A percentile compares a stretch with the other conserved stretches of the same genome.
phyloP scores from a whole-genome alignment of 208 protist species.

The Crithidia fasciculata region DNA sequence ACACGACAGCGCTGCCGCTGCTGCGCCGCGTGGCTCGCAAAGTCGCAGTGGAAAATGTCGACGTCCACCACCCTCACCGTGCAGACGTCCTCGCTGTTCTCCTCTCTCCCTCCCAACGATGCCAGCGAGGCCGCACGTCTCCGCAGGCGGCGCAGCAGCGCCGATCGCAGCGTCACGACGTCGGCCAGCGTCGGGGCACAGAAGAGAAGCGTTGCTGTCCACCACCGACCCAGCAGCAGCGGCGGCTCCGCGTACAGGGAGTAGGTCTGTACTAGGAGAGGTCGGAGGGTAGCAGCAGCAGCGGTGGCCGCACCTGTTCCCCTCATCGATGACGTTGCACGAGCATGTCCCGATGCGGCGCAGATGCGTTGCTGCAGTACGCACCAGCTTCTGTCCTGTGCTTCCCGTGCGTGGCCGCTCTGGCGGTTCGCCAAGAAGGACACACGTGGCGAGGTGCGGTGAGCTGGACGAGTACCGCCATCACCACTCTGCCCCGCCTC shows the following conservation, averaged over 20 bases:
- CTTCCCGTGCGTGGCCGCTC: constrained; percentile 12
- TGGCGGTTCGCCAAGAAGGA: constrained; percentile 10
- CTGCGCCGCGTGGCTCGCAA: constrained; percentile 7
- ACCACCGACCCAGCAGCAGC: constrained; percentile 50
- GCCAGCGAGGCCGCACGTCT: neutral
- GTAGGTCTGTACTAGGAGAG: constrained; percentile 28
- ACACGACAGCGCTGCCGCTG: constrained; percentile 25
- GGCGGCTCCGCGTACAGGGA: constrained; percentile 49
- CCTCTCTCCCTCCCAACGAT: too few relatives aligned
- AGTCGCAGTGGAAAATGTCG: constrained; percentile 66
- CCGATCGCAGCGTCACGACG: constrained; percentile 39
- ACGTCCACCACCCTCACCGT: constrained; percentile 39
- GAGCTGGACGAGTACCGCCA: too few relatives aligned
- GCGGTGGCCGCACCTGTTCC: neutral
- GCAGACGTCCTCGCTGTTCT: too few relatives aligned
- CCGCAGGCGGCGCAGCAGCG: constrained; percentile 26
- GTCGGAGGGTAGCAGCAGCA: neutral
- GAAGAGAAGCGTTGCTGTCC: constrained; percentile 64
- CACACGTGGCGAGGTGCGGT: neutral
- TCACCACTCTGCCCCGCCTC: neutral
- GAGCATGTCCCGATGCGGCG: neutral
- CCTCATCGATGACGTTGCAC: too few relatives aligned
- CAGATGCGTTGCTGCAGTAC: neutral
- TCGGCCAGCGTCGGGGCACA: constrained; percentile 62
- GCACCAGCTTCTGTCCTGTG: constrained; percentile 5